These are phyloP conservation scores for Aspergillus cavernicola DNA, from an alignment of 495 filamentous ascomycete genomes.

Conservation along the genomic window DNA sequence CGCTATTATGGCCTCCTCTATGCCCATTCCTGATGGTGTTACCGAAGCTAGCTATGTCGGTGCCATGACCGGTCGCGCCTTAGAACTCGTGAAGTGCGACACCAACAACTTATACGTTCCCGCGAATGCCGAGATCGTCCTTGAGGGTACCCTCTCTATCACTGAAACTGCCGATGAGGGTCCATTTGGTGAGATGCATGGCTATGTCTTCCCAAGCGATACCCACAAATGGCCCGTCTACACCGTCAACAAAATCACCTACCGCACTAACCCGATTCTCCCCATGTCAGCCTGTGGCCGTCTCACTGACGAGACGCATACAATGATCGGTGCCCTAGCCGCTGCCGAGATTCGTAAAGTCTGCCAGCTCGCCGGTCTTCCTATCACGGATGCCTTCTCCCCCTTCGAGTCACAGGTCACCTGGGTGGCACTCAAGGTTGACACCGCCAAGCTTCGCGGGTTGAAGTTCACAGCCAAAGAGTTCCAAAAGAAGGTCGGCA, in stretches of 20 bases:
- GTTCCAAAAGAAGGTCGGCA: slow-evolving; percentile 29
- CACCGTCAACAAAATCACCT: slow-evolving; percentile 37
- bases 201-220: slow-evolving; percentile 28
- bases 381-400: slow-evolving; percentile 33
- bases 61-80: slow-evolving; percentile 25
- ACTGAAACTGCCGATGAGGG: slow-evolving; percentile 32
- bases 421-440: slow-evolving; percentile 37
- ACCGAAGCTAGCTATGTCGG: slow-evolving; percentile 36
- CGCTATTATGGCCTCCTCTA: slow-evolving; percentile 34
- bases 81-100: slow-evolving; percentile 40
- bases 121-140: slow-evolving; percentile 35
- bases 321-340: slow-evolving; percentile 36
- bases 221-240: slow-evolving; percentile 24
- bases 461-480: slow-evolving; percentile 29
- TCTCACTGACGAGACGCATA: slow-evolving; percentile 34
- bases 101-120: slow-evolving; percentile 36
- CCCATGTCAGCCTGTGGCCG: slow-evolving; percentile 29
- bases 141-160: slow-evolving; percentile 35
- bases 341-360: slow-evolving; percentile 38
- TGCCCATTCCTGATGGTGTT: slow-evolving; percentile 34
- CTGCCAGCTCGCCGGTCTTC: slow-evolving; percentile 31
- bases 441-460: slow-evolving; percentile 27
- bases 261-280: slow-evolving; percentile 31
- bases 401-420: slow-evolving; percentile 40
- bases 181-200: slow-evolving; percentile 36